Conservation (phyloP, 345 rosid genomes). For the Lepidium didymum region DNA sequence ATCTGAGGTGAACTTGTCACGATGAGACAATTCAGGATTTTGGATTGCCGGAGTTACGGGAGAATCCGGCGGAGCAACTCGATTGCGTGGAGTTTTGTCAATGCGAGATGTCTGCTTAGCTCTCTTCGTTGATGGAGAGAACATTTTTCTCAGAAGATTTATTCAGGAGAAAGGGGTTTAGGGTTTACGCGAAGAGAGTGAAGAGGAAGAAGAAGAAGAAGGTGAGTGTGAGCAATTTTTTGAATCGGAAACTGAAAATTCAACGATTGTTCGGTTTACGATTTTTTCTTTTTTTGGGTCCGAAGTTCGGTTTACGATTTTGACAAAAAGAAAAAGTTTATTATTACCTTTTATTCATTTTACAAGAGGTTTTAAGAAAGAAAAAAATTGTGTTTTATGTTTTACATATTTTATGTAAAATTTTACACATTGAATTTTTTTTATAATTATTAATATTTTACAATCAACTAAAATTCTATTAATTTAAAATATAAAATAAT, state of each 20-base stretch:
- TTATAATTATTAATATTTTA: too few species aligned
- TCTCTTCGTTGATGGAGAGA: conserved; percentile 63
- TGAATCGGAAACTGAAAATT: background rate
- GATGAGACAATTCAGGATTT: conserved; percentile 27
- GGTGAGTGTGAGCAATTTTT: background rate
- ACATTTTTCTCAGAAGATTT: conserved; percentile 38
- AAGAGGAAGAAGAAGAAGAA: background rate
- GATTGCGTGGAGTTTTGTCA: conserved; percentile 30
- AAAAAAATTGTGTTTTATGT: too few species aligned
- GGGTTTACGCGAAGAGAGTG: background rate
- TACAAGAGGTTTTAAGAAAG: too few species aligned
- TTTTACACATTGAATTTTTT: too few species aligned
- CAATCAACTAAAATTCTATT: too few species aligned
- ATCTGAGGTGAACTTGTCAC: conserved; percentile 37
- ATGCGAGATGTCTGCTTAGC: conserved; percentile 38
- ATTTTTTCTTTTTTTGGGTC: background rate
- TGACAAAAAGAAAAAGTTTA: too few species aligned
- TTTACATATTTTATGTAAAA: too few species aligned
- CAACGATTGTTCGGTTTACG: conserved; percentile 1
- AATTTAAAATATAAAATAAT: too few species aligned
- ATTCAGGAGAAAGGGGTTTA: background rate
- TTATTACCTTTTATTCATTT: too few species aligned
- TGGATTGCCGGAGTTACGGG: conserved; percentile 47
- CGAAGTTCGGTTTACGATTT: too few species aligned
- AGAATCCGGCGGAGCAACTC: conserved; percentile 35